Base-by-base conservation (phyloP, 768 basidiomycete species). In the Termitomyces sp. region DNA sequence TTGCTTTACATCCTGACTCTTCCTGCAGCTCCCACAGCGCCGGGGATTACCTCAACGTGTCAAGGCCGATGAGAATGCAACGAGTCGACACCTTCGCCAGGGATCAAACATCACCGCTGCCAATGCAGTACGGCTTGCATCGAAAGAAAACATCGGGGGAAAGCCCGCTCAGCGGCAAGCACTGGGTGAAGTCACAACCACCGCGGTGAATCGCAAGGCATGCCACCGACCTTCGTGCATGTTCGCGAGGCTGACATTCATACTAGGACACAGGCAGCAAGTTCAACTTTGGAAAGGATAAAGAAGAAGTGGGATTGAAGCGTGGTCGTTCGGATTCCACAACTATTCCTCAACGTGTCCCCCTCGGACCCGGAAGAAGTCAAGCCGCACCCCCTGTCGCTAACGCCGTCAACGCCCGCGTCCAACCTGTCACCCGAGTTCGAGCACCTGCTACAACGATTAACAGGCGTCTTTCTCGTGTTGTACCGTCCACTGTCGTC, bases 31-130 rank as follows among this genome's bases (percentile, higher is more conserved):
- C 64, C 83, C 87, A 55, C 76, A 85, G 73, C 86, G 89, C 64
- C 83, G 89, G 63, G 73, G 79, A 46, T 75, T 83, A 61, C 73
- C 81, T 61, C 84, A 85, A 68, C 87, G 89, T 68, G 73, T 71
- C 66, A 89, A 87, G 70, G 82, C 74, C 59, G 90, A 91, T 68
- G 90, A 91, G 75, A 91, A 92, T 66, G 86, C 89, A 48, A 79
- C 79, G 65, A 82, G 79, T 63, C 82, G 76, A 70, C 85, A 89
- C 65, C 66, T 78, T 35, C 85, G 88, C 57, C 85, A 88, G 63
- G 61, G 77, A 17, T 87, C 86, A 17, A 79, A 75, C 61, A 72
- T 71, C 61, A 66, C 76, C 35, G 63, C 73, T 30, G 62, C 74
- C 49, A 81, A 78, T 42, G 72, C 81, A 43, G 73, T 79, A 55